A percentile compares a stretch with the other conserved stretches of the same genome.
These are phyloP conservation scores for Chernovozyma sophiae-reginae DNA, from an alignment of 1,139 yeast species.

Conservation along the genomic window DNA sequence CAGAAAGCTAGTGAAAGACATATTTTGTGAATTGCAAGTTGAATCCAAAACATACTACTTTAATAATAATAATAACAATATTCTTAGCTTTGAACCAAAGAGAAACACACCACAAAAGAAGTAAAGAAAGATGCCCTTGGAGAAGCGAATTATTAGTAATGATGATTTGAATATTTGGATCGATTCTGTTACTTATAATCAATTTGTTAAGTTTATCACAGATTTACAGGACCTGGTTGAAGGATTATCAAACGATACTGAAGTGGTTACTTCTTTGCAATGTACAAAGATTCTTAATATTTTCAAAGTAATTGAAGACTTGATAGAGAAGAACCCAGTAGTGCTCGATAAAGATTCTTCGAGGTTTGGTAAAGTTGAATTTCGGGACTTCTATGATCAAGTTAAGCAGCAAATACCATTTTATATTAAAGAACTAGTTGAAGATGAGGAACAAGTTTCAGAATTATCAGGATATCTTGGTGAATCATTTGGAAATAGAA, in stretches of 20 bases:
- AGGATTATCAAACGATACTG: constrained; percentile 56
- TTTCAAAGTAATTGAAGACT: constrained; percentile 40
- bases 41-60: no score
- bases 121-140: no score
- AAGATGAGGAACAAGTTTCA: constrained; percentile 12
- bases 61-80: no score
- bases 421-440: constrained; percentile 16
- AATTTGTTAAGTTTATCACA: constrained; percentile 52
- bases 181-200: constrained; percentile 46
- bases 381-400: constrained; percentile 80
- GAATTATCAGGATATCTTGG: constrained; percentile 53
- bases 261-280: constrained; percentile 25
- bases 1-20: no score
- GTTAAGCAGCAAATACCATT: constrained; percentile 28
- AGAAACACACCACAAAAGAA: no score
- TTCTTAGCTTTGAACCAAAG: no score
- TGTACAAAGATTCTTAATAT: constrained; percentile 25
- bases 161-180: constrained; percentile 65
- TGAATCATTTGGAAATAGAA: constrained; percentile 82
- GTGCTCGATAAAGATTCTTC: constrained; percentile 59
- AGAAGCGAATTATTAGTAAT: constrained; percentile 46
- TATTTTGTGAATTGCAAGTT: no score
- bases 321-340: constrained; percentile 64
- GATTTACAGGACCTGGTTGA: constrained; percentile 61
- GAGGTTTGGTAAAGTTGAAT: constrained; percentile 89